phyloP scores from a whole-genome alignment of 2,329 filamentous ascomycete species.

The Paecilomyces fulvus region DNA sequence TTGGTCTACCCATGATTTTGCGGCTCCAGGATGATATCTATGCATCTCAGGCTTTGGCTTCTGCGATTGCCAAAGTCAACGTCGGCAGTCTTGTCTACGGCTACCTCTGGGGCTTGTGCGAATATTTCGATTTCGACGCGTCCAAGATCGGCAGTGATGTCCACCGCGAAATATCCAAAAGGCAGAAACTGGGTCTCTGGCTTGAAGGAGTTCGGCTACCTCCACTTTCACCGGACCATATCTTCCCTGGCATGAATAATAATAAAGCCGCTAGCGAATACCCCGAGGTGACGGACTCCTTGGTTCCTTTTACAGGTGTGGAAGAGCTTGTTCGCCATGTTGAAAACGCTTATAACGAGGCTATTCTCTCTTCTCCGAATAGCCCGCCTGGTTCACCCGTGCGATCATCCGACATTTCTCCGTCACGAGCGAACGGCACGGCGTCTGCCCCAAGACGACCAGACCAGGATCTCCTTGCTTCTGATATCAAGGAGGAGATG shows the following conservation, averaged over 20 bases:
- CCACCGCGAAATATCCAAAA: constrained; percentile 64
- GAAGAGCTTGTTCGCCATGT: constrained; percentile 65
- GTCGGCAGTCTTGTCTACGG: constrained; percentile 79
- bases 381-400: constrained; percentile 65
- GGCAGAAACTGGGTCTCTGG: constrained; percentile 71
- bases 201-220: constrained; percentile 65
- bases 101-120: constrained; percentile 73
- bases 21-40: constrained; percentile 74
- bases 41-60: constrained; percentile 17
- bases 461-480: constrained; percentile 52
- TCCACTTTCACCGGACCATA: constrained; percentile 53
- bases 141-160: constrained; percentile 63
- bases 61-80: constrained; percentile 62
- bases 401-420: constrained; percentile 54
- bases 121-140: constrained; percentile 67
- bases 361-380: constrained; percentile 52
- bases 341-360: constrained; percentile 59
- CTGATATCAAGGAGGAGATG: constrained; percentile 64
- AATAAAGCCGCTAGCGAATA: constrained; percentile 26
- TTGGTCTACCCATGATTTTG: constrained; percentile 80
- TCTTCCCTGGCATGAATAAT: constrained; percentile 45
- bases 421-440: constrained; percentile 43
- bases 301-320: constrained; percentile 62
- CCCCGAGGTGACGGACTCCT: constrained; percentile 44
- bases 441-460: constrained; percentile 23